These are phyloP conservation scores for Capillidium heterosporum DNA, from an alignment of 371 early-diverging fungal genomes.

Conservation along the genomic window DNA sequence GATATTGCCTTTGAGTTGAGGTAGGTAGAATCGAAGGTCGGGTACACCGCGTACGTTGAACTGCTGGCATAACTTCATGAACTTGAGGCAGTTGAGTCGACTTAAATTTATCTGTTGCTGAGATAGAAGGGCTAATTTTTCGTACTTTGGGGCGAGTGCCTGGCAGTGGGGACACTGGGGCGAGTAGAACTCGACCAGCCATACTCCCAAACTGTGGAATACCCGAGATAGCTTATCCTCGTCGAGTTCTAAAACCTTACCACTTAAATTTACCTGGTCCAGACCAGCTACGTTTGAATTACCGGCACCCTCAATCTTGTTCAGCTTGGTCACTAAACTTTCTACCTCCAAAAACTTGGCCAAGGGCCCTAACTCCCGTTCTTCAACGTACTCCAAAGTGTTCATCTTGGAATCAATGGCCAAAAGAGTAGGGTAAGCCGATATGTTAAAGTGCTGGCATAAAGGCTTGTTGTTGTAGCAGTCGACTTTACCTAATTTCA, in stretches of 20 bases:
- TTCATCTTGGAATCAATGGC: background rate
- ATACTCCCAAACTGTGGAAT: background rate
- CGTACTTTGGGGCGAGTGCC: background rate
- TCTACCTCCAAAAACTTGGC: background rate
- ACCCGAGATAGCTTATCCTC: background rate
- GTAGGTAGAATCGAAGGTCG: background rate
- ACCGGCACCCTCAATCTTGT: no score
- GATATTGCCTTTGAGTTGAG: no score
- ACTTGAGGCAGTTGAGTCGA: background rate
- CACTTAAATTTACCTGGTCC: background rate
- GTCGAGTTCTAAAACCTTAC: background rate
- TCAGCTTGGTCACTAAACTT: background rate
- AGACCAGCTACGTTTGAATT: background rate
- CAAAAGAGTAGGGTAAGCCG: background rate
- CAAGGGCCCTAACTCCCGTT: background rate
- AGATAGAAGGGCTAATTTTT: background rate
- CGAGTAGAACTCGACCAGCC: background rate
- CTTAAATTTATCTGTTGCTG: background rate
- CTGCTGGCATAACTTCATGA: background rate
- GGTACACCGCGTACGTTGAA: background rate
- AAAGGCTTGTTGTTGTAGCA: background rate
- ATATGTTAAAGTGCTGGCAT: background rate
- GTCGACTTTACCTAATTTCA: background rate
- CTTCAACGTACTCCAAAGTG: background rate
- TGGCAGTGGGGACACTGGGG: background rate